Evolutionary conservation across 2,329 filamentous ascomycete genomes (phyloP).

Genomic region (Alternaria novae-zelandiae): DNA sequence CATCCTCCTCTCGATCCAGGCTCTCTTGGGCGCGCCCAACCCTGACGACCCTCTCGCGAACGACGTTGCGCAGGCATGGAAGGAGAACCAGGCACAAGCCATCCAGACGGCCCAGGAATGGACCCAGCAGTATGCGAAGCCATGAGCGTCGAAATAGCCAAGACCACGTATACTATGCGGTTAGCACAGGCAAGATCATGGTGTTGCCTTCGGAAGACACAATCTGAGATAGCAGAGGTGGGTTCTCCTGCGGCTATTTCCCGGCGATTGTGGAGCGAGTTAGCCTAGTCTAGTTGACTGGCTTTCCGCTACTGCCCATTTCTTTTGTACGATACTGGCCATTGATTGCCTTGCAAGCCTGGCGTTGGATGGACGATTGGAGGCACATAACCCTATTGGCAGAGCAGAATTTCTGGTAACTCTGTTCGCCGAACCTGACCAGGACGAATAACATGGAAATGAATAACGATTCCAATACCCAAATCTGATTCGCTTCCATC

Average conservation of each 20-base stretch:
- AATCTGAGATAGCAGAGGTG: not conserved
- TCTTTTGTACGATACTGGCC: slow-evolving; percentile 19
- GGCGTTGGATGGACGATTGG: slow-evolving; percentile 28
- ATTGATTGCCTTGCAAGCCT: slow-evolving; percentile 18
- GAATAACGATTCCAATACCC: slow-evolving; percentile 19
- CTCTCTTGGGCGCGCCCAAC: slow-evolving; percentile 92
- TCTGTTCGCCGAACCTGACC: slow-evolving; percentile 6
- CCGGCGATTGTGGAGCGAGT: not conserved
- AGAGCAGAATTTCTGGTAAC: slow-evolving; percentile 14
- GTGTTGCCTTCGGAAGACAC: not conserved
- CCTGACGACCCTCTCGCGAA: slow-evolving; percentile 98
- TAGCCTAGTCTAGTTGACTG: not conserved
- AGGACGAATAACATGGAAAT: slow-evolving; percentile 24
- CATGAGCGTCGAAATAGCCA: slow-evolving; percentile 17
- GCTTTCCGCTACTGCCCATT: slow-evolving; percentile 2
- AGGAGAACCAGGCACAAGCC: slow-evolving; percentile 90
- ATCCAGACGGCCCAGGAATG: slow-evolving; percentile 92
- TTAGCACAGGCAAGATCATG: not conserved
- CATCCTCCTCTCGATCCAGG: slow-evolving; percentile 98
- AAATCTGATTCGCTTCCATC: not conserved
- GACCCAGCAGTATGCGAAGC: slow-evolving; percentile 78
- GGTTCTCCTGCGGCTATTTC: not conserved
- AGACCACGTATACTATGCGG: not conserved
- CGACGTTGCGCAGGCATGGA: slow-evolving; percentile 97
- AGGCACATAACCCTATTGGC: slow-evolving; percentile 21